Evolutionary conservation across 2,329 filamentous ascomycete species (phyloP).

Genomic region (Emmonsia crescens): DNA sequence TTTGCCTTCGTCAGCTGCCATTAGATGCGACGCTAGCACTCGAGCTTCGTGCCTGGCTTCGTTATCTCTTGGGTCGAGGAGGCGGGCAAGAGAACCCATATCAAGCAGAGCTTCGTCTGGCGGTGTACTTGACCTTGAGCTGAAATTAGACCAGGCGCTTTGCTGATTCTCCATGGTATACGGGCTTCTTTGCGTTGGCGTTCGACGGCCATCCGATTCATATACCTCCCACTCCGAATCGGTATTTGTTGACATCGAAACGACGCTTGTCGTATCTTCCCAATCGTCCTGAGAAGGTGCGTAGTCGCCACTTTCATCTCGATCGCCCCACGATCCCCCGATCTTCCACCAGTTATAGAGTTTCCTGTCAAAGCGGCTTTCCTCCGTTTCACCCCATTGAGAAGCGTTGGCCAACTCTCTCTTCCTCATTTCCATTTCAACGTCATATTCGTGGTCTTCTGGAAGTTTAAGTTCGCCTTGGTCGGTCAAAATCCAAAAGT

Average conservation of each 20-base stretch:
- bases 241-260: conserved; percentile 44
- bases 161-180: conserved; percentile 18
- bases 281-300: conserved; percentile 49
- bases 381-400: conserved; percentile 39
- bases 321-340: conserved; percentile 74
- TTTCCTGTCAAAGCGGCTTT: conserved; percentile 58
- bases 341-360: conserved; percentile 77
- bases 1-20: conserved; percentile 42
- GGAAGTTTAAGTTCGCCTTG: conserved; percentile 47
- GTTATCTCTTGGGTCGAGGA: conserved; percentile 67
- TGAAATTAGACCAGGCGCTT: conserved; percentile 15
- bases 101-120: conserved; percentile 56
- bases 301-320: conserved; percentile 74
- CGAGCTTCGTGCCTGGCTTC: conserved; percentile 74
- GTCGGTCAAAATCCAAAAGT: conserved; percentile 45
- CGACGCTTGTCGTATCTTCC: conserved; percentile 74
- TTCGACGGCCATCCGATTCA: conserved; percentile 47
- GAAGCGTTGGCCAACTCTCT: conserved; percentile 39
- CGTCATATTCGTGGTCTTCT: conserved; percentile 57
- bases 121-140: conserved; percentile 38
- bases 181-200: conserved; percentile 61
- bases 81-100: conserved; percentile 58
- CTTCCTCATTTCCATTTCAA: conserved; percentile 67
- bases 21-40: conserved; percentile 68
- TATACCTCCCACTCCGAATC: conserved; percentile 41